These are phyloP conservation scores for Amanita pallidorosea DNA, from an alignment of 768 basidiomycete species.

Conservation along the genomic window DNA sequence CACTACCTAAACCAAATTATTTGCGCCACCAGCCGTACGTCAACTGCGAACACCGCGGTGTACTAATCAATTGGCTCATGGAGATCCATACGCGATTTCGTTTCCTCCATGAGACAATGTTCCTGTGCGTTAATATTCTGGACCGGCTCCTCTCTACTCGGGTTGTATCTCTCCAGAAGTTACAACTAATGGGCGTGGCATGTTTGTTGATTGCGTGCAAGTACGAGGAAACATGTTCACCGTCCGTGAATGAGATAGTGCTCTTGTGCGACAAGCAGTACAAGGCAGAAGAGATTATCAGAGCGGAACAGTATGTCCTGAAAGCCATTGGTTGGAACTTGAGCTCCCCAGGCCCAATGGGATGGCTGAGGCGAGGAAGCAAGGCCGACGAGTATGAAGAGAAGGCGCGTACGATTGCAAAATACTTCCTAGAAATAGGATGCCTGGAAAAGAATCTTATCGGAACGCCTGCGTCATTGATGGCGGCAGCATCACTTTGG, in stretches of 20 bases:
- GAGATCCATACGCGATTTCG: slow-evolving; percentile 84
- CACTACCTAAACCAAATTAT: slow-evolving; percentile 75
- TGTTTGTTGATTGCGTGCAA: slow-evolving; percentile 85
- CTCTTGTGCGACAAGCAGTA: slow-evolving; percentile 72
- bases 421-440: slow-evolving; percentile 84
- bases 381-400: slow-evolving; percentile 91
- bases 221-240: slow-evolving; percentile 87
- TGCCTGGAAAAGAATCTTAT: slow-evolving; percentile 76
- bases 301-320: slow-evolving; percentile 83
- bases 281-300: slow-evolving; percentile 69
- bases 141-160: slow-evolving; percentile 65
- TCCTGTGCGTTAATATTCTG: slow-evolving; percentile 80
- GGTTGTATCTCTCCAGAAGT: slow-evolving; percentile 68
- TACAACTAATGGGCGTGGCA: slow-evolving; percentile 86
- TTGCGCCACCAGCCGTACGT: slow-evolving; percentile 79
- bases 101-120: slow-evolving; percentile 83
- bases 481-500: slow-evolving; percentile 84
- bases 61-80: slow-evolving; percentile 89
- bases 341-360: slow-evolving; percentile 80
- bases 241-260: slow-evolving; percentile 71
- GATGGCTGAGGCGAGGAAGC: slow-evolving; percentile 79
- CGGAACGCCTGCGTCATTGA: slow-evolving; percentile 58
- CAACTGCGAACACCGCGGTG: slow-evolving; percentile 81
- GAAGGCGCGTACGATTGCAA: slow-evolving; percentile 76
- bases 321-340: slow-evolving; percentile 82